phyloP scores from a whole-genome alignment of 129 eudicot species.

The Lonicera japonica region DNA sequence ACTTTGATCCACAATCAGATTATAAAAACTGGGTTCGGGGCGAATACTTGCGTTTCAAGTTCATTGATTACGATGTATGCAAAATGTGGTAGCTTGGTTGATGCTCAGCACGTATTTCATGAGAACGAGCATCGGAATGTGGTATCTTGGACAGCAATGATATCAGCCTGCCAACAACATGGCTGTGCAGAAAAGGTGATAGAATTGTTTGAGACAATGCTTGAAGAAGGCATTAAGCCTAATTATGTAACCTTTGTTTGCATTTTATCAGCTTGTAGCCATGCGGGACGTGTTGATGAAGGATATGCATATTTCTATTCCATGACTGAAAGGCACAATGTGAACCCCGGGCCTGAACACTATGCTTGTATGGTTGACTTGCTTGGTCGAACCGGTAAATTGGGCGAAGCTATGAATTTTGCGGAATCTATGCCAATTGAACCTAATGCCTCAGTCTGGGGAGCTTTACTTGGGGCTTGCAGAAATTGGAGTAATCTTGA shows the following conservation, averaged over 20 bases:
- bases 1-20: constrained; percentile 30
- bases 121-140: constrained; percentile 21
- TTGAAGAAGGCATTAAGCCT: constrained; percentile 23
- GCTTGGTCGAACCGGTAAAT: constrained; percentile 44
- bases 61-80: constrained; percentile 42
- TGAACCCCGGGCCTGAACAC: constrained; percentile 35
- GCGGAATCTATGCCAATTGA: constrained; percentile 38
- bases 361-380: constrained; percentile 46
- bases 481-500: constrained; percentile 29
- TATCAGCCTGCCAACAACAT: constrained; percentile 41
- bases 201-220: constrained; percentile 36
- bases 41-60: constrained; percentile 15
- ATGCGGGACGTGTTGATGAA: constrained; percentile 33
- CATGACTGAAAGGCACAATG: constrained; percentile 21
- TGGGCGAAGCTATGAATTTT: constrained; percentile 31
- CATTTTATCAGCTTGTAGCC: constrained; percentile 46
- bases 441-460: constrained; percentile 37
- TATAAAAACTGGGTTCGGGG: constrained; percentile 33
- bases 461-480: constrained; percentile 44
- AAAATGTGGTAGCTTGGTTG: constrained; percentile 37
- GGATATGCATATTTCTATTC: constrained; percentile 31
- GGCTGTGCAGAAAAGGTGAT: constrained; percentile 33
- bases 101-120: constrained; percentile 25
- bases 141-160: constrained; percentile 40
- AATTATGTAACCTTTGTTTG: constrained; percentile 33